Conservation (phyloP, 371 early-diverging fungal genomes). For the Choanephora cucurbitarum region DNA sequence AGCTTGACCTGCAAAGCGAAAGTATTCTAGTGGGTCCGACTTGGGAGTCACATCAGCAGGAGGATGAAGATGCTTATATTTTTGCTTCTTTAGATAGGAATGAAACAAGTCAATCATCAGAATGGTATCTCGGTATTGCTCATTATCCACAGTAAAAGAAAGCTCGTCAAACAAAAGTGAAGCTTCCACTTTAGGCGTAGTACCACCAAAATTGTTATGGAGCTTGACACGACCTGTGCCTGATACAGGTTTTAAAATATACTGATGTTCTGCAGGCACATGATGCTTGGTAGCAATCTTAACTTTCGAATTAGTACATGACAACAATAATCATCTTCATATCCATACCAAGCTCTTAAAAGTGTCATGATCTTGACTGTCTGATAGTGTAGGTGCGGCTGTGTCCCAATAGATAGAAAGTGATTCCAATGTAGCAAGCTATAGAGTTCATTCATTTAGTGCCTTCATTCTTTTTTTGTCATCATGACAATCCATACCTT, state of each 20-base stretch:
- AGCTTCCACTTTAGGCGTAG: slow-evolving; percentile 67
- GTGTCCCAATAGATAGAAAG: slow-evolving; percentile 94
- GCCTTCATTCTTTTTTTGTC: no score
- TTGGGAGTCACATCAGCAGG: slow-evolving; percentile 73
- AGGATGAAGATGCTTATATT: slow-evolving; percentile 87
- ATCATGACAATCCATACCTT: slow-evolving; percentile 55
- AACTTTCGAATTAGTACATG: no score
- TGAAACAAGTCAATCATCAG: slow-evolving; percentile 85
- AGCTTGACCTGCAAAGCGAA: slow-evolving; percentile 80
- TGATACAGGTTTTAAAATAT: slow-evolving; percentile 92
- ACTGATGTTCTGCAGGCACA: slow-evolving; percentile 66
- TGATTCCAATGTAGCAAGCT: slow-evolving; percentile 77
- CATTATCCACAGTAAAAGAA: slow-evolving; percentile 86
- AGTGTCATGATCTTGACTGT: slow-evolving; percentile 54
- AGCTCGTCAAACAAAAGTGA: slow-evolving; percentile 89
- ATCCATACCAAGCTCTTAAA: slow-evolving; percentile 62
- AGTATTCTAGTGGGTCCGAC: slow-evolving; percentile 83
- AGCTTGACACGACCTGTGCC: slow-evolving; percentile 85
- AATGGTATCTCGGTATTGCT: slow-evolving; percentile 85
- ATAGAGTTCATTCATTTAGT: no score
- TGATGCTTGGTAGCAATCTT: slow-evolving; percentile 66
- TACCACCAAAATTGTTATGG: slow-evolving; percentile 67
- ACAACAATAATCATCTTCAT: not conserved
- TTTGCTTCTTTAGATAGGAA: slow-evolving; percentile 58
- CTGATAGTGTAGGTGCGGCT: slow-evolving; percentile 65